These are phyloP conservation scores for Coniochaeta sp. DNA, from an alignment of 2,329 filamentous ascomycete genomes.

Conservation along the genomic window DNA sequence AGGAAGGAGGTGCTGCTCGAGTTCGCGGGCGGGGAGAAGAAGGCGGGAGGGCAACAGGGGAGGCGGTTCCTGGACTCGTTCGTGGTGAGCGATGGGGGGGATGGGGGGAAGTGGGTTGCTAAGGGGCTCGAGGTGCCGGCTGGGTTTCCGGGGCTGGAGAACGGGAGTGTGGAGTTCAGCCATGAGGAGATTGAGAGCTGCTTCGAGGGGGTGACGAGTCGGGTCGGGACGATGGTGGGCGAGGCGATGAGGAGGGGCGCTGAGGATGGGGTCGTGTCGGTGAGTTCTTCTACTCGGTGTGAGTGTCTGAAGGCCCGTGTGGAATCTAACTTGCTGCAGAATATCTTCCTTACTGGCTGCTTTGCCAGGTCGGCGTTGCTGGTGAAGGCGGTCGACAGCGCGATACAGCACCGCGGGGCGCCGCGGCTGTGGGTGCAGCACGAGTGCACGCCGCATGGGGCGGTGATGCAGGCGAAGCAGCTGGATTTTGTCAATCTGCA, in stretches of 20 bases:
- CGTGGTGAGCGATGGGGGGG: not conserved
- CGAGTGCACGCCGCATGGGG: not conserved
- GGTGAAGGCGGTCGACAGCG: not conserved
- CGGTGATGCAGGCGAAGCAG: constrained; percentile 1
- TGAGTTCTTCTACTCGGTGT: not conserved
- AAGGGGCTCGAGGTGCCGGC: not conserved
- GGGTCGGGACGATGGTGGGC: not conserved
- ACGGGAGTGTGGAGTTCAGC: not conserved
- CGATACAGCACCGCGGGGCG: not conserved
- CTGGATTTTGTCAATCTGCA: constrained; percentile 1
- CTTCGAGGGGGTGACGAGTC: not conserved
- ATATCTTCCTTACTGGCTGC: not conserved
- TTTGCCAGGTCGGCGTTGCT: not conserved
- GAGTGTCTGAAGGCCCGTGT: not conserved
- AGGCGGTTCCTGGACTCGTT: not conserved
- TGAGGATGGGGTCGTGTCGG: not conserved
- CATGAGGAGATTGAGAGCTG: not conserved
- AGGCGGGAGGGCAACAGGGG: not conserved
- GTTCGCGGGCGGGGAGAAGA: not conserved
- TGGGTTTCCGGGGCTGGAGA: not conserved
- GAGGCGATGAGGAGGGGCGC: not conserved
- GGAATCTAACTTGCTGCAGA: not conserved
- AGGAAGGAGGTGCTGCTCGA: not conserved
- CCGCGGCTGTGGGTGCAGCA: not conserved
- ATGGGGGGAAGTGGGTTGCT: not conserved